Conservation (phyloP, 1,284 basidiomycete species). For the Microbotryomycetes sp. region DNA sequence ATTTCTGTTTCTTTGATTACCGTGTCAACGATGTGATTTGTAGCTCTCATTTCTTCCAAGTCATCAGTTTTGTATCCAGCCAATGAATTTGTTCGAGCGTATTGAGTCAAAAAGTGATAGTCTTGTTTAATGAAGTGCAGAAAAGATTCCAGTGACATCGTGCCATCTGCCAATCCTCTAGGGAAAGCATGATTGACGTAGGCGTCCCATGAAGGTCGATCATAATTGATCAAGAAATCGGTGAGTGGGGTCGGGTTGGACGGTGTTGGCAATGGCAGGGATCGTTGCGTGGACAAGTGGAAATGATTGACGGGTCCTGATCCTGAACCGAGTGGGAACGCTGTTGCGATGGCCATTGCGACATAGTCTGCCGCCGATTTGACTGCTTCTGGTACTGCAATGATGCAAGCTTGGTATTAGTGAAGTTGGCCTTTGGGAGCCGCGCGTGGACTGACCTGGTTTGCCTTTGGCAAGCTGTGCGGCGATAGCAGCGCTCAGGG, state of each 20-base stretch:
- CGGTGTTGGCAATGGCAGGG: constrained; percentile 55
- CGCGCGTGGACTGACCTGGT: constrained; percentile 45
- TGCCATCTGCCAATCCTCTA: constrained; percentile 31
- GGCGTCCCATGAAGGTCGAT: constrained; percentile 36
- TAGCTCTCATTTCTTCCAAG: constrained; percentile 59
- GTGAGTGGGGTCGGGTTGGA: constrained; percentile 63
- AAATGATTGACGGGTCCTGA: constrained; percentile 84
- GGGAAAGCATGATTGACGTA: constrained; percentile 37
- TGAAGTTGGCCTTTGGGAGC: not conserved
- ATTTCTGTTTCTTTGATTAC: constrained; percentile 65
- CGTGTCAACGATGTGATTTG: constrained; percentile 60
- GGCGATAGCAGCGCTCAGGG: constrained; percentile 74
- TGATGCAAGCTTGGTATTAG: constrained; percentile 3
- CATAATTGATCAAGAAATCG: constrained; percentile 57
- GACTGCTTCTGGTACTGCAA: constrained; percentile 55
- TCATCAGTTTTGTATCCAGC: constrained; percentile 68
- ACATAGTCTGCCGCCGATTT: constrained; percentile 62
- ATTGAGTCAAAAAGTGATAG: constrained; percentile 65
- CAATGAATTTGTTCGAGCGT: constrained; percentile 56
- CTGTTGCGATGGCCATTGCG: constrained; percentile 66
- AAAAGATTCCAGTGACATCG: constrained; percentile 45
- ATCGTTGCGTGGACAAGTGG: constrained; percentile 53
- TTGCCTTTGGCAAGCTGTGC: constrained; percentile 57
- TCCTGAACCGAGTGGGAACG: constrained; percentile 65
- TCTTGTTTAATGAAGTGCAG: constrained; percentile 72